Percentiles rank a stretch among this genome's conserved stretches.
phyloP scores from a whole-genome alignment of 345 rosid species.

The Clausena lansium region DNA sequence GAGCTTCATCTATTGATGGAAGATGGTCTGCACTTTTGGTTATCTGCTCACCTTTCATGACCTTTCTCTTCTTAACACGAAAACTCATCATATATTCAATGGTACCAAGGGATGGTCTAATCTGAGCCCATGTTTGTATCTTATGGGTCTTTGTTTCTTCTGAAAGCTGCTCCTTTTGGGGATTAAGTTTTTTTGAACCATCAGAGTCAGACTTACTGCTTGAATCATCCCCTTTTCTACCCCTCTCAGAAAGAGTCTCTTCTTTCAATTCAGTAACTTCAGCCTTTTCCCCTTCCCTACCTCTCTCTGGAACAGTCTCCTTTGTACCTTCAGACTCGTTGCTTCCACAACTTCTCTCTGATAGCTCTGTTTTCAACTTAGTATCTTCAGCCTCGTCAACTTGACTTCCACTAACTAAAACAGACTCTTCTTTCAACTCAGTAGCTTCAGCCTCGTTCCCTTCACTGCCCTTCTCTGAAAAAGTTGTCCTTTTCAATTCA shows the following conservation, averaged over 20 bases:
- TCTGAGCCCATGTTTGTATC: conserved; percentile 54
- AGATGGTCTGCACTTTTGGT: conserved; percentile 29
- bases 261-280: background rate
- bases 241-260: conserved; percentile 18
- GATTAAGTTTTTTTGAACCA: conserved; percentile 27
- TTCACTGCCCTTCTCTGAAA: conserved; percentile 25
- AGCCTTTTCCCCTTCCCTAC: conserved; percentile 5
- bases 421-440: conserved; percentile 3
- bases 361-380: background rate
- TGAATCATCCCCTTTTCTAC: conserved; percentile 26
- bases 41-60: conserved; percentile 30
- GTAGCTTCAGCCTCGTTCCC: background rate
- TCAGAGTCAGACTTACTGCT: conserved; percentile 29
- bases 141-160: conserved; percentile 38
- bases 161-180: conserved; percentile 29
- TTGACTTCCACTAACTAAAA: background rate
- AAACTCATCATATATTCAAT: conserved; percentile 73
- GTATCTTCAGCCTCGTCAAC: background rate
- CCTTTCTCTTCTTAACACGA: conserved; percentile 50
- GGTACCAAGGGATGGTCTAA: conserved; percentile 58
- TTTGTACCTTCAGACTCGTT: background rate
- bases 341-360: conserved; percentile 1
- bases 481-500: conserved; percentile 20
- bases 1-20: conserved; percentile 34
- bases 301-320: conserved; percentile 13